Percentiles rank a stretch among this genome's conserved stretches.
These are phyloP conservation scores for Candida methanosorbosa DNA, from an alignment of 805 yeast species.

Conservation along the genomic window DNA sequence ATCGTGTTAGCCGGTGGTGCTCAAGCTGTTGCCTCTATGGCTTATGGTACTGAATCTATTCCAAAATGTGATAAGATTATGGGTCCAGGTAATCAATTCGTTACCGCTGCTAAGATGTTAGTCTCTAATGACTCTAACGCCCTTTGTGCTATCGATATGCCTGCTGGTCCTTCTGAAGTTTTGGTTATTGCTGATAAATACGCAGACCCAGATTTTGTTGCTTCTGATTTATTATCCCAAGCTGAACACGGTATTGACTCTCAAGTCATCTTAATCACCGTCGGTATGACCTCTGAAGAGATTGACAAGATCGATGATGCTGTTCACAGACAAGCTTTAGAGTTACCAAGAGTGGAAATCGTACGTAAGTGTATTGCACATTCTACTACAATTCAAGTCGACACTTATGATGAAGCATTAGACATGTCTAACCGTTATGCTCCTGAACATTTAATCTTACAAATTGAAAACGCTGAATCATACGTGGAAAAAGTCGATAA, in stretches of 20 bases:
- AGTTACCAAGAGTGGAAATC: conserved; percentile 86
- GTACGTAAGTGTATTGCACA: conserved; percentile 89
- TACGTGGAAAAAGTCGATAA: conserved; percentile 71
- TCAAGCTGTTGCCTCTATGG: conserved; percentile 98
- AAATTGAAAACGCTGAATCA: conserved; percentile 67
- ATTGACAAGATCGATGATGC: conserved; percentile 70
- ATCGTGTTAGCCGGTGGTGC: conserved; percentile 98
- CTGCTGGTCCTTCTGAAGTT: conserved; percentile 99
- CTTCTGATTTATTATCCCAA: conserved; percentile 92
- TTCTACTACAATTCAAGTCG: conserved; percentile 71
- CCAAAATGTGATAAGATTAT: conserved; percentile 93
- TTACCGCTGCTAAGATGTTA: conserved; percentile 97
- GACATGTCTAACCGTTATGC: conserved; percentile 86
- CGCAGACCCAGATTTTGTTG: conserved; percentile 94
- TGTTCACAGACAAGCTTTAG: conserved; percentile 73
- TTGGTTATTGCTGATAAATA: conserved; percentile 84
- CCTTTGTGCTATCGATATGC: conserved; percentile 96
- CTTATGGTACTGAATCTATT: conserved; percentile 90
- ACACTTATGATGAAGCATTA: conserved; percentile 70
- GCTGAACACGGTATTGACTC: conserved; percentile 99
- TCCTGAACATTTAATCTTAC: conserved; percentile 95
- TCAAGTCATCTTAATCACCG: conserved; percentile 88
- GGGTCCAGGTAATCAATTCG: conserved; percentile 99
- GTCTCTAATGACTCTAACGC: conserved; percentile 95
- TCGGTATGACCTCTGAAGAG: conserved; percentile 52